These are phyloP conservation scores for Penicillium lagena DNA, from an alignment of 495 filamentous ascomycete genomes.

Conservation along the genomic window DNA sequence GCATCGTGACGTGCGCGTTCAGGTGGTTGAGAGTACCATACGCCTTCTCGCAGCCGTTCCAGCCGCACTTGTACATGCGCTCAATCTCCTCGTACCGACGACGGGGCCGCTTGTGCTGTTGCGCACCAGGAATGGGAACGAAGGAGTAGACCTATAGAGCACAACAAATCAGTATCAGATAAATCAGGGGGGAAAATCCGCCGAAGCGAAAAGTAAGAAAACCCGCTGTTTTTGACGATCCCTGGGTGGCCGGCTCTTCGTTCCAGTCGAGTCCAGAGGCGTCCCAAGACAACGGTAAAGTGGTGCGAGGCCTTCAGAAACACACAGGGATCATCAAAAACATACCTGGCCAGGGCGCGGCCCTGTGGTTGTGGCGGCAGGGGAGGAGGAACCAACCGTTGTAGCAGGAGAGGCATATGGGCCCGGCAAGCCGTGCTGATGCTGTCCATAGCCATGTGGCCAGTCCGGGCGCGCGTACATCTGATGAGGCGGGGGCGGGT, in stretches of 20 bases:
- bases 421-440: constrained; percentile 55
- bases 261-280: constrained; percentile 12
- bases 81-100: constrained; percentile 97
- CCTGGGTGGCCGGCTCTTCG: constrained; percentile 15
- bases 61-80: constrained; percentile 99
- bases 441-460: constrained; percentile 65
- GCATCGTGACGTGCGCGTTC: constrained; percentile 98
- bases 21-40: constrained; percentile 95
- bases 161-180: not conserved
- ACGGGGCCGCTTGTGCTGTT: constrained; percentile 94
- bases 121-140: constrained; percentile 93
- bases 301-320: constrained; percentile 24
- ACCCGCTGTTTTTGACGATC: constrained; percentile 26
- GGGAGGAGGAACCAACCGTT: constrained; percentile 51
- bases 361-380: constrained; percentile 53
- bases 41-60: constrained; percentile 96
- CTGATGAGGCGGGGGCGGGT: constrained; percentile 49
- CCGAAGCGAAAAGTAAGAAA: not conserved
- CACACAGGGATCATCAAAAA: constrained; percentile 38
- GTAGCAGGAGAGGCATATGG: constrained; percentile 57
- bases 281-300: constrained; percentile 29
- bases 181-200: no score
- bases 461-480: constrained; percentile 82
- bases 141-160: constrained; percentile 87
- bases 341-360: constrained; percentile 69